Evolutionary conservation across 2,329 filamentous ascomycete species (phyloP), one percentile per base, ranked within the genome.

Genomic region (Verticillium nubilum): DNA sequence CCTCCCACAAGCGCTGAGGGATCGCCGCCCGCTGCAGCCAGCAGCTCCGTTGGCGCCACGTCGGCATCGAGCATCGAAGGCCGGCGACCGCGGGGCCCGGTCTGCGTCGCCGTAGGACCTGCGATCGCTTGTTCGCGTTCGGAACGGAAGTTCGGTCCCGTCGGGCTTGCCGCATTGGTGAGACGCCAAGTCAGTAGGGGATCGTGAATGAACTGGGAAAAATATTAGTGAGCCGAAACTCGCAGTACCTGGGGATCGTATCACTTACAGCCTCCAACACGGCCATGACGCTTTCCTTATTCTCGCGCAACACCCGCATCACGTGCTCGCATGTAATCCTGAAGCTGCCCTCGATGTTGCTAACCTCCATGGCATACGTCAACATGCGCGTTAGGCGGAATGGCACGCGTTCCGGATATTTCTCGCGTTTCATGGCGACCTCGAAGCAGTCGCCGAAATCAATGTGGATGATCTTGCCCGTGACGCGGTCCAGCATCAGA

Each of bases 391-490:
- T 99, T 54, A 99, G 81, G 60, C 96, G 89, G 90, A 99, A 99
- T 0, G 95, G 96, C 60, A 99, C 95, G 57, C 94, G 84, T 76
- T 99, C 95, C 0, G 95, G 95, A 71, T 97, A 99, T 74, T 99
- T 99, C 75, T 99, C 96, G 66, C 96, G 90, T 78, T 99, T 96
- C 93, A 97, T 99, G 27, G 96, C 95, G 58, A 99, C 92, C 74
- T 99, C 95, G 77, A 99, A 99, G 73, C 95, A 99, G 77, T 99
- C 95, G 67, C 95, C 96, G 69, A 99, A 99, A 79, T 99, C 95
- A 67, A 99, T 98, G 72, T 99, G 95, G 65, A 99, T 89, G 63
- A 99, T 95, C 79, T 96, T 97, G 71, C 95, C 95, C 1, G 94
- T 98, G 62, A 96, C 87, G 42, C 92, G 89, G 74, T 99, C 95